Evolutionary conservation across 2,329 filamentous ascomycete genomes (phyloP).

Genomic region (Colletotrichum caudatum): DNA sequence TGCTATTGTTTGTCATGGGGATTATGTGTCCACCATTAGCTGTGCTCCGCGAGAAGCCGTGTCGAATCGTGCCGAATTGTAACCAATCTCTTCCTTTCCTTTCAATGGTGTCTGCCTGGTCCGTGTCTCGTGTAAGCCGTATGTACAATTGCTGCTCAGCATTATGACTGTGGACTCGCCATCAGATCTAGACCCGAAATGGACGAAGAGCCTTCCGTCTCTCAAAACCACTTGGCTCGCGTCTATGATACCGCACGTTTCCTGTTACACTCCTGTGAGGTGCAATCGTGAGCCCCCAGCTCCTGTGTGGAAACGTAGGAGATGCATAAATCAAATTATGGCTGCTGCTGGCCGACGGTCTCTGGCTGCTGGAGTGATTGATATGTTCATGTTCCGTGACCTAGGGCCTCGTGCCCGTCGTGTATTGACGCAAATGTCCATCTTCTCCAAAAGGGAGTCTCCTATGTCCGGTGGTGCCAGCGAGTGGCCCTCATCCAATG

Average conservation of each 20-base stretch:
- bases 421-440: slow-evolving; percentile 22
- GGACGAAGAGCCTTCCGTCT: not conserved
- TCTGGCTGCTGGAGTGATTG: slow-evolving; percentile 19
- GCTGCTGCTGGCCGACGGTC: slow-evolving; percentile 1
- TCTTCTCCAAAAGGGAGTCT: slow-evolving; percentile 2
- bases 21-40: slow-evolving; percentile 11
- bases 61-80: slow-evolving; percentile 23
- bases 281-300: not conserved
- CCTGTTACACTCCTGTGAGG: not conserved
- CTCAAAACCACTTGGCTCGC: slow-evolving; percentile 1
- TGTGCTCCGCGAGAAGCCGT: slow-evolving; percentile 4
- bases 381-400: slow-evolving; percentile 30
- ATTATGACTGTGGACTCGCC: slow-evolving; percentile 15
- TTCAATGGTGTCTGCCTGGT: not conserved
- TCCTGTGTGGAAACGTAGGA: not conserved
- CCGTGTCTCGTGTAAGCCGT: slow-evolving; percentile 13
- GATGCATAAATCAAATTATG: slow-evolving; percentile 27
- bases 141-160: slow-evolving; percentile 32
- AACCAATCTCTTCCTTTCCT: slow-evolving; percentile 19
- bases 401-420: slow-evolving; percentile 8
- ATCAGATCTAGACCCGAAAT: not conserved
- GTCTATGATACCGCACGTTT: not conserved
- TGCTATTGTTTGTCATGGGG: slow-evolving; percentile 9
- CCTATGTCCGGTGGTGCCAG: slow-evolving; percentile 1
- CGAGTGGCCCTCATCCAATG: slow-evolving; percentile 23